Evolutionary conservation across 768 basidiomycete genomes (phyloP), one percentile per base, ranked within the genome.

Genomic region (Mycena albidolilacea): DNA sequence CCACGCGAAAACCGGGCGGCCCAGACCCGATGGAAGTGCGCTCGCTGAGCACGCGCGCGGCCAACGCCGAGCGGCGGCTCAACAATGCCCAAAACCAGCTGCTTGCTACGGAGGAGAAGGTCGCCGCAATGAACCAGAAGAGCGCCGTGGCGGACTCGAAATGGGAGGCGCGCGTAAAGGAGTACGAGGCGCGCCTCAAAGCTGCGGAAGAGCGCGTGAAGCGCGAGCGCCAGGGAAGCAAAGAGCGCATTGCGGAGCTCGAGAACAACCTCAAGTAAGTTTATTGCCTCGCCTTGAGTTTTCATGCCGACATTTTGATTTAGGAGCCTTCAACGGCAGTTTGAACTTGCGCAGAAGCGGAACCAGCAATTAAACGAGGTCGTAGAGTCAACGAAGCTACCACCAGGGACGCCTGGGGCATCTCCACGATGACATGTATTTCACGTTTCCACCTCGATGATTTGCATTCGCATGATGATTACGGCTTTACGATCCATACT

Each of bases 121-220:
- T 97, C 61, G 90, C 92, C 1, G 81, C 85, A 50, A 87, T 94
- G 82, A 93, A 92, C 75, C 87, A 91, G 83, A 93, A 92, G 85
- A 93, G 88, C 46, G 84, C 86, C 0, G 85, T 84, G 0, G 93
- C 94, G 0, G 97, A 98, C 76, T 85, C 84, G 64, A 97, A 97
- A 81, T 99, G 97, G 96, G 97, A 97, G 78, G 95, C 93, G 0
- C 87, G 97, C n/a, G 95, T 99, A 57, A 93, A 92, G 81, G 97
- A 99, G 82, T 97, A 97, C 77, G 96, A 98, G 83, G 80, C 89
- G 15, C 84, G 94, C 19, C 79, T 97, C 73, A 92, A 91, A 80
- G 90, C 91, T 0, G 95, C 95, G 0, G 95, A 96, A 78, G 97
- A 99, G 86, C 92, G 91, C 79, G 91, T 96, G 75, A 98, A 98